Percentiles rank a stretch among this genome's conserved stretches.
phyloP scores from a whole-genome alignment of 2,329 filamentous ascomycete genomes.

The Trichoderma brevicompactum region DNA sequence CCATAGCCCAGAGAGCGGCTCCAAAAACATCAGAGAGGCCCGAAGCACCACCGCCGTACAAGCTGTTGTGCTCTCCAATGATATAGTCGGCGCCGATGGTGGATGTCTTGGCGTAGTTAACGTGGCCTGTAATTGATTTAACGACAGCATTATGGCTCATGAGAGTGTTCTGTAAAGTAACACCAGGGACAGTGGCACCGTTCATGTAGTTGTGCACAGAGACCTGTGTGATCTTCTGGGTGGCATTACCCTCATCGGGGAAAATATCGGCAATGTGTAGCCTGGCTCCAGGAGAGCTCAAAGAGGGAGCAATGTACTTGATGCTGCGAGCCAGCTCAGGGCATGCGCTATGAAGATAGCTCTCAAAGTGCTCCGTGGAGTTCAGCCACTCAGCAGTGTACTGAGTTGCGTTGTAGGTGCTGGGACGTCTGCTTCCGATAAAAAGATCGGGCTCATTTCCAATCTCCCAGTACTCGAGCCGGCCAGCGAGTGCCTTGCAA shows the following conservation, averaged over 20 bases:
- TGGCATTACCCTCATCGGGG: constrained; percentile 38
- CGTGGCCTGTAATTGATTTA: constrained; percentile 38
- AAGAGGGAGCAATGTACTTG: constrained; percentile 32
- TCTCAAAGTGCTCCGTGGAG: constrained; percentile 30
- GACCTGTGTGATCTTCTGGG: constrained; percentile 31
- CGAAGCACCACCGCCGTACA: constrained; percentile 44
- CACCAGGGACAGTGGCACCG: constrained; percentile 42
- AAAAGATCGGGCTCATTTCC: constrained; percentile 37
- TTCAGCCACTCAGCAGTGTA: constrained; percentile 34
- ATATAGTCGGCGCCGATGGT: constrained; percentile 45
- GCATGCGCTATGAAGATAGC: constrained; percentile 29
- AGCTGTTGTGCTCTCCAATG: constrained; percentile 54
- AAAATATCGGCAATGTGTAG: constrained; percentile 36
- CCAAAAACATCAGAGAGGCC: constrained; percentile 54
- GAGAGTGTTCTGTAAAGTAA: constrained; percentile 45
- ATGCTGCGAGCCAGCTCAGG: constrained; percentile 29
- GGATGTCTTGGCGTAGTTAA: constrained; percentile 32
- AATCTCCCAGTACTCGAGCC: constrained; percentile 34
- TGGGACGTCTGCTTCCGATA: constrained; percentile 31
- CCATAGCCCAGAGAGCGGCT: constrained; percentile 54
- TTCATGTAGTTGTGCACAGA: constrained; percentile 40
- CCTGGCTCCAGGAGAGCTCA: constrained; percentile 31
- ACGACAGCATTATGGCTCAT: constrained; percentile 45
- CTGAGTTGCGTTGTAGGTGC: constrained; percentile 29
- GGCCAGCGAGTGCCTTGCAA: constrained; percentile 35